Base-by-base conservation (phyloP, 257 asterid species). In the Nicotiana sylvestris region DNA sequence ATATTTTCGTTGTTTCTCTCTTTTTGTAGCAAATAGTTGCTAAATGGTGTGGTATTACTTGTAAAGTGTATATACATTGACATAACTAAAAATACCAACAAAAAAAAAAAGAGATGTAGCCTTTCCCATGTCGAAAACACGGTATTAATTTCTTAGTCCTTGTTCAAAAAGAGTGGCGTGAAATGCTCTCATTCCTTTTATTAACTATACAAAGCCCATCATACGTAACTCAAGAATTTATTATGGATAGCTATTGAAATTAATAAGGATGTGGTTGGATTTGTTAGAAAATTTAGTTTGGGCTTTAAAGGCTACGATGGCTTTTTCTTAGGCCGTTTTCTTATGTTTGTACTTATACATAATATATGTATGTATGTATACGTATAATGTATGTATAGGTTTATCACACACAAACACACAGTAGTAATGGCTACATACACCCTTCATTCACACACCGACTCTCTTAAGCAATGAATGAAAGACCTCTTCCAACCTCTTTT, bases 401-500 rank as follows among this genome's bases (percentile, higher is more conserved):
- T 61, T 10, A 64, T 66, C 61, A 61, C 81, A 58, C 70, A 81
- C 81, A 82, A 78, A 83, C 58, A 80, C 69, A 72, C 83, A 83
- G 15, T 61, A 61, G 33, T 21, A 61, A 61, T 61, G 66, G 2
- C 15, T 61, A 61, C 9, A 61, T 61, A 61, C 32, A 56, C 67
- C 81, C 81, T 46, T 69, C 69, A 85, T 43, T 68, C 65, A 86
- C 80, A 86, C 82, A 87, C 88, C 85, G 87, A 88, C 87, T 86
- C 81, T 57, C 53, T 57, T 82, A 86, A 86, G 91, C 92, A 91
- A 90, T 90, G 91, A 91, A 90, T 91, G 90, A 86, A 87, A 82
- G 85, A 77, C 84, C 60, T 37, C 78, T 3, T 32, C 18, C 4
- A 1, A 8, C 29, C 30, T 16, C 78, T 29, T 8, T n/a, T 43